phyloP scores from a whole-genome alignment of 2,329 filamentous ascomycete species.

The Neofusicoccum cordaticola region DNA sequence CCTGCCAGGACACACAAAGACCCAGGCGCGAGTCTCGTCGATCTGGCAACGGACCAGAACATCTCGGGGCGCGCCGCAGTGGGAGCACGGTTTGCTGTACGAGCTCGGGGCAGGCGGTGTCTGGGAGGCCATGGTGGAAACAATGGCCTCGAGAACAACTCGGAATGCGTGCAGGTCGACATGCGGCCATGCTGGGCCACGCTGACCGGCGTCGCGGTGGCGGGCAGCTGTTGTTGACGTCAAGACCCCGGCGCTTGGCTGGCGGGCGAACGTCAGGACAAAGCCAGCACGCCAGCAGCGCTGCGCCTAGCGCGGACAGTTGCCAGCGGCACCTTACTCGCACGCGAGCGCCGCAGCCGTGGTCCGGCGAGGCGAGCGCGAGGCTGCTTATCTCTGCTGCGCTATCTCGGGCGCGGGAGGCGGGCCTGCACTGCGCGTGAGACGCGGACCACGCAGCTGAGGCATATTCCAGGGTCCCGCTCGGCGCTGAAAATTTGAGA shows the following conservation, averaged over 20 bases:
- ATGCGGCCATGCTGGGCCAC: conserved; percentile 39
- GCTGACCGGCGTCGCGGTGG: conserved; percentile 36
- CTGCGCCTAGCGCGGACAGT: not conserved
- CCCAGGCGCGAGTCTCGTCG: conserved; percentile 39
- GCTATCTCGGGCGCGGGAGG: not conserved
- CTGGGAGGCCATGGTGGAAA: not conserved
- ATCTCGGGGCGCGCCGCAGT: conserved; percentile 37
- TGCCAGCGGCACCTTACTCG: not conserved
- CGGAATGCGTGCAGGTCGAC: conserved; percentile 31
- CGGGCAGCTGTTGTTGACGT: not conserved
- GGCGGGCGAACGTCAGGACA: not conserved
- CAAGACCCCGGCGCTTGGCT: not conserved
- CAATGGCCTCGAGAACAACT: conserved; percentile 21
- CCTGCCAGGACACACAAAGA: conserved; percentile 43
- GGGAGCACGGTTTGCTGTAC: conserved; percentile 39
- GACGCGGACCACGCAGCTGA: conserved; percentile 4
- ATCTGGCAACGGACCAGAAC: conserved; percentile 46
- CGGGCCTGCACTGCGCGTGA: conserved; percentile 1
- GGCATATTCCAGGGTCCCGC: conserved; percentile 12
- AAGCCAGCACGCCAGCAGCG: too few relatives aligned
- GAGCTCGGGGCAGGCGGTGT: not conserved
- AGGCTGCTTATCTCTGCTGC: not conserved
- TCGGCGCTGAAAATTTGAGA: conserved; percentile 10
- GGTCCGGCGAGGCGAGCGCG: not conserved
- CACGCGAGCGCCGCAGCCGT: too few relatives aligned